Percentiles rank a stretch among this genome's conserved stretches.
Evolutionary conservation across 148 eudicot genomes (phyloP).

Genomic region (Vaccinium darrowii): DNA sequence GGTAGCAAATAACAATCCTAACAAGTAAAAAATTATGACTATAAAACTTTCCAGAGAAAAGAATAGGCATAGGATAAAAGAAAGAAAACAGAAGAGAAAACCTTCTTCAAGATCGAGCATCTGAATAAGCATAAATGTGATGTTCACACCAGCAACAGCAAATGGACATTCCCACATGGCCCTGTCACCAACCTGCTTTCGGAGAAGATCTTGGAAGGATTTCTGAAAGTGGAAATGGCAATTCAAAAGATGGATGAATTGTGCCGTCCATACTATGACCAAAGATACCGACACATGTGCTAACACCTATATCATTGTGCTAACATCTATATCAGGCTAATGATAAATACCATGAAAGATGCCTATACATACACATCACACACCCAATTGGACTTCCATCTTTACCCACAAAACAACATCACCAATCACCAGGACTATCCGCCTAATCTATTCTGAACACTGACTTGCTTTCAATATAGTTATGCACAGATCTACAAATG

Average conservation of each 20-base stretch:
- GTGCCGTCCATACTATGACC: neutral
- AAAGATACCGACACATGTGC: too few relatives aligned
- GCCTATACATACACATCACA: too few relatives aligned
- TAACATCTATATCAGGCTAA: too few relatives aligned
- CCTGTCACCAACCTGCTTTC: constrained; percentile 81
- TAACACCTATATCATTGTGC: too few relatives aligned
- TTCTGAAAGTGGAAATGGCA: constrained; percentile 47
- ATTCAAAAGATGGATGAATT: neutral
- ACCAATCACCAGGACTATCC: too few relatives aligned
- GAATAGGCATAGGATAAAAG: neutral
- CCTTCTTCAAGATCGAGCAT: constrained; percentile 97
- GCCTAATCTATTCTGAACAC: too few relatives aligned
- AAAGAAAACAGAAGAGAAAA: constrained; percentile 10
- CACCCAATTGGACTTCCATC: too few relatives aligned
- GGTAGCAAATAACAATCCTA: neutral
- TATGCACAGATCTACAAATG: too few relatives aligned
- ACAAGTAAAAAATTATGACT: neutral
- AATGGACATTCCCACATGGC: constrained; percentile 99
- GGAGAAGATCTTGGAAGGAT: constrained; percentile 88
- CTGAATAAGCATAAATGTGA: constrained; percentile 94
- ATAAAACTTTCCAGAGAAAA: neutral
- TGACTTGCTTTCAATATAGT: too few relatives aligned
- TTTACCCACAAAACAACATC: too few relatives aligned
- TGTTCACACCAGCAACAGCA: constrained; percentile 98
- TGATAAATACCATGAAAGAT: too few relatives aligned